Percentiles rank a stretch among this genome's conserved stretches.
These are phyloP conservation scores for Xylona heveae DNA, from an alignment of 495 filamentous ascomycete genomes.

Conservation along the genomic window DNA sequence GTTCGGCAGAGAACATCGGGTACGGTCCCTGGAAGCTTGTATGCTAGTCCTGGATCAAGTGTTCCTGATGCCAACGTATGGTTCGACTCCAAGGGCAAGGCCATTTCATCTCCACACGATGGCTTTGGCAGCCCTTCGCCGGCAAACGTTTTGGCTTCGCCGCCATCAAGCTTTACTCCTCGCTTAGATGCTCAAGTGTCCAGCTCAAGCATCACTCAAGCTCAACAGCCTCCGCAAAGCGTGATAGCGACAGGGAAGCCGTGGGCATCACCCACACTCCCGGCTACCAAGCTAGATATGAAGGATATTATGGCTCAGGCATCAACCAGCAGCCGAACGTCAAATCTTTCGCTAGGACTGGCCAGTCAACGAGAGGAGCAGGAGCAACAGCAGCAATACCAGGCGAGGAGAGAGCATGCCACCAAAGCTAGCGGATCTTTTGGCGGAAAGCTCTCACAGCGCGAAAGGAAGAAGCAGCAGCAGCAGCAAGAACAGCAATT, in stretches of 20 bases:
- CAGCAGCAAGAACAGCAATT: conserved; percentile 40
- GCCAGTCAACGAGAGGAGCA: conserved; percentile 16
- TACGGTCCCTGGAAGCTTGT: neutral
- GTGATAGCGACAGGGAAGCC: conserved; percentile 17
- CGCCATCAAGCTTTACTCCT: neutral
- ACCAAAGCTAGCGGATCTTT: conserved; percentile 12
- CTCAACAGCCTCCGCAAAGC: conserved; percentile 1
- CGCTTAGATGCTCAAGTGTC: neutral
- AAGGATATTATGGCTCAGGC: conserved; percentile 72
- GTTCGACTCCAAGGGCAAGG: conserved; percentile 17
- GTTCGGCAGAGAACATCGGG: conserved; percentile 5
- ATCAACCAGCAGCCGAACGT: conserved; percentile 31
- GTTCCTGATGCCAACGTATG: conserved; percentile 7
- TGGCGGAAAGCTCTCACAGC: conserved; percentile 52
- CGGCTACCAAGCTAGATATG: conserved; percentile 46
- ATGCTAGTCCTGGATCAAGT: neutral
- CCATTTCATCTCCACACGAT: conserved; percentile 9
- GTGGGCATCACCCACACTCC: conserved; percentile 37
- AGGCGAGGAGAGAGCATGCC: conserved; percentile 15
- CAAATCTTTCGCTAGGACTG: conserved; percentile 53
- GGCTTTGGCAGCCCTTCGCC: conserved; percentile 1
- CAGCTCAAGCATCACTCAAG: conserved; percentile 4
- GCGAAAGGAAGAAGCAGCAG: conserved; percentile 69
- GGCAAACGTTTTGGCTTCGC: neutral
- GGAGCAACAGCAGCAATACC: conserved; percentile 13